A percentile compares a stretch with the other conserved stretches of the same genome.
These are phyloP conservation scores for Podosphaera xanthii DNA, from an alignment of 2,329 filamentous ascomycete genomes.

Conservation along the genomic window DNA sequence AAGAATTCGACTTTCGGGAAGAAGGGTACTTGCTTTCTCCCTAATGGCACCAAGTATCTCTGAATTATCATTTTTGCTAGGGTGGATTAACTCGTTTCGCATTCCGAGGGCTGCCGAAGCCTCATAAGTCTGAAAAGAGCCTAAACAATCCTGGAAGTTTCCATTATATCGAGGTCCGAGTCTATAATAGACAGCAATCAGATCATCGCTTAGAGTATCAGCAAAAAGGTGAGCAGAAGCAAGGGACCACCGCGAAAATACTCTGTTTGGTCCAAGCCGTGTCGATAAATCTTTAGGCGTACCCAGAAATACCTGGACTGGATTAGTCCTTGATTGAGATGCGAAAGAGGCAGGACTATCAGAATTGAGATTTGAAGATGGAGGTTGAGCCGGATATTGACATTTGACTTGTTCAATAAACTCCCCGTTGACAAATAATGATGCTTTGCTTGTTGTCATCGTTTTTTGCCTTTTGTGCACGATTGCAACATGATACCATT, in stretches of 20 bases:
- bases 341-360: conserved; percentile 51
- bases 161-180: conserved; percentile 80
- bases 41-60: conserved; percentile 80
- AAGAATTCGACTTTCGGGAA: conserved; percentile 62
- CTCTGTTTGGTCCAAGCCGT: conserved; percentile 46
- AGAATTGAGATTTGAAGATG: conserved; percentile 34
- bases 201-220: conserved; percentile 71
- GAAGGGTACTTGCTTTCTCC: conserved; percentile 56
- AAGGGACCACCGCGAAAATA: conserved; percentile 67
- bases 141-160: conserved; percentile 90
- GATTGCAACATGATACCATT: conserved; percentile 85
- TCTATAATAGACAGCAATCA: conserved; percentile 73
- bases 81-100: conserved; percentile 74
- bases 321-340: conserved; percentile 37
- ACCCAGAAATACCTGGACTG: conserved; percentile 79
- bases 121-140: conserved; percentile 87
- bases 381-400: conserved; percentile 60
- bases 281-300: conserved; percentile 75
- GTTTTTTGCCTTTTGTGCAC: conserved; percentile 63
- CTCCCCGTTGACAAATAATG: conserved; percentile 78
- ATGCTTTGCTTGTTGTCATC: conserved; percentile 55
- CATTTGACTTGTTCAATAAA: conserved; percentile 84
- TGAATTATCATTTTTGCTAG: conserved; percentile 72
- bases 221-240: conserved; percentile 78
- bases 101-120: conserved; percentile 79